Conservation (phyloP, 805 yeast genomes). For the Torulaspora delbrueckii region DNA sequence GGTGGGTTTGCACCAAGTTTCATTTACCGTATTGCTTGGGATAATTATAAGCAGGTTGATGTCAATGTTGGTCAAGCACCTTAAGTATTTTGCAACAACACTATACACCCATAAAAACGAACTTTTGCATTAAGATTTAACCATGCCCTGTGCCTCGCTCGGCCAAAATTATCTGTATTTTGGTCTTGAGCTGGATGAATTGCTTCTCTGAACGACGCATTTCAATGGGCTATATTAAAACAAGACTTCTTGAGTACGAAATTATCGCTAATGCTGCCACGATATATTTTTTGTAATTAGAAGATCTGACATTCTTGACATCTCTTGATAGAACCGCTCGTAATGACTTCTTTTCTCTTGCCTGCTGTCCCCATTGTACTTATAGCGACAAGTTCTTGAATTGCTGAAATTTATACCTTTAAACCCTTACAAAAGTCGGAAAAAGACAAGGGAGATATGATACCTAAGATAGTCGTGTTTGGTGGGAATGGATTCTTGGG, state of each 20-base stretch:
- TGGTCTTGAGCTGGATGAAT: constrained; percentile 64
- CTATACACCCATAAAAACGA: neutral
- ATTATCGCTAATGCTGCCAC: constrained; percentile 30
- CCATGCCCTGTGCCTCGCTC: constrained; percentile 63
- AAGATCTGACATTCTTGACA: constrained; percentile 21
- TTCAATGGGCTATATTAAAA: constrained; percentile 47
- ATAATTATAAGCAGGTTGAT: constrained; percentile 86
- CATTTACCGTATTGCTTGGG: constrained; percentile 90
- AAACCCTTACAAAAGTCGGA: neutral
- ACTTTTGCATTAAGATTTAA: neutral
- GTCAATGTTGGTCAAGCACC: constrained; percentile 43
- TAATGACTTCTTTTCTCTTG: neutral
- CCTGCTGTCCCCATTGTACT: neutral
- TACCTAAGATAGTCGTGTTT: constrained; percentile 51
- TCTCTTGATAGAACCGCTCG: neutral
- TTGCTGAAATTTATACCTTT: neutral
- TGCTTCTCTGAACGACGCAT: neutral
- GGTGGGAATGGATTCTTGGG: constrained; percentile 91
- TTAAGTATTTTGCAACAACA: constrained; percentile 4
- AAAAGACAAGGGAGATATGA: constrained; percentile 3
- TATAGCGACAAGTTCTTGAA: neutral
- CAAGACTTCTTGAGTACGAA: constrained; percentile 56
- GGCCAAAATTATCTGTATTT: constrained; percentile 34
- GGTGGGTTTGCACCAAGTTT: constrained; percentile 97
- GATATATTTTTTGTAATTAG: constrained; percentile 31